phyloP scores from a whole-genome alignment of 768 basidiomycete genomes.

The Zangia roseola region DNA sequence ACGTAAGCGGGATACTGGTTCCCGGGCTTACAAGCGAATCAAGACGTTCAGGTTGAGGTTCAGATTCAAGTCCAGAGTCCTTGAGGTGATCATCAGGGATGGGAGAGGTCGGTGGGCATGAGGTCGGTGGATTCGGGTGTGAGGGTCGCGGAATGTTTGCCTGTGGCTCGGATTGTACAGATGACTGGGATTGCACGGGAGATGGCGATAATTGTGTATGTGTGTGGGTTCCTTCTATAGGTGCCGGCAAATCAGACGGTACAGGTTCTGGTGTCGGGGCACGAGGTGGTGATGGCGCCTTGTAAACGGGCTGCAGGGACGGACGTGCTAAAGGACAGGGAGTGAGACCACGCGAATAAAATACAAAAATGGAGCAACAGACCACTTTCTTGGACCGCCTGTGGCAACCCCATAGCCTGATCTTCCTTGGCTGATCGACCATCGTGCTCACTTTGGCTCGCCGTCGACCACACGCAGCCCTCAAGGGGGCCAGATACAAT shows the following conservation, averaged over 20 bases:
- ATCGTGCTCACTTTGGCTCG: background rate
- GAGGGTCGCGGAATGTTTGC: background rate
- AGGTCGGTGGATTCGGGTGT: background rate
- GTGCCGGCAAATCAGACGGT: background rate
- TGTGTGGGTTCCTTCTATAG: background rate
- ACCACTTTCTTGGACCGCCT: constrained; percentile 10
- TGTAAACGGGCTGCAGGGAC: background rate
- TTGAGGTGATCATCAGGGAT: constrained; percentile 2
- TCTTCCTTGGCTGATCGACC: background rate
- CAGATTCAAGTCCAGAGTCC: constrained; percentile 1
- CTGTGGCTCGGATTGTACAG: constrained; percentile 1
- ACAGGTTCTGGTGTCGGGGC: background rate
- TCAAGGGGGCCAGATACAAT: background rate
- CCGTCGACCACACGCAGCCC: background rate
- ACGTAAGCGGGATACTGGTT: background rate
- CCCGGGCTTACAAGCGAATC: background rate
- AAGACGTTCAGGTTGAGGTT: background rate
- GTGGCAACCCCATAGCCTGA: background rate
- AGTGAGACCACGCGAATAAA: constrained; percentile 9
- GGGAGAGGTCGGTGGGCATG: constrained; percentile 5
- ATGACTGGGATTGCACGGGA: background rate
- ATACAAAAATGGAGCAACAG: background rate
- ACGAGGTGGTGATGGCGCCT: background rate
- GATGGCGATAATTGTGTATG: background rate
- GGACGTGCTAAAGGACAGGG: background rate